Conservation (phyloP, 2,329 filamentous ascomycete genomes). For the Xylariaceae sp. region DNA sequence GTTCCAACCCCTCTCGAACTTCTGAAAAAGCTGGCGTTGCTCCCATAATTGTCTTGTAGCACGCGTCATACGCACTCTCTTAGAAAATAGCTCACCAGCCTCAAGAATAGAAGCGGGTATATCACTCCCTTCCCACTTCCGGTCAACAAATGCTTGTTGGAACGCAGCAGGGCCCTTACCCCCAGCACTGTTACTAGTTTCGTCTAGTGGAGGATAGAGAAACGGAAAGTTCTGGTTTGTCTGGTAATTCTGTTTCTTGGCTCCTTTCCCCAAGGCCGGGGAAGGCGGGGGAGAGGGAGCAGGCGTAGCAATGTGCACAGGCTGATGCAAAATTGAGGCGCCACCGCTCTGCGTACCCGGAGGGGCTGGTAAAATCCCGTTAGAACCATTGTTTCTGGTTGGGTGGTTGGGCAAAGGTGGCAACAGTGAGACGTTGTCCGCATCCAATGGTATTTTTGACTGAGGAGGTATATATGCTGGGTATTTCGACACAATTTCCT, state of each 20-base stretch:
- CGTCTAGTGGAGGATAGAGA: slow-evolving; percentile 89
- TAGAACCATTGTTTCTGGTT: slow-evolving; percentile 55
- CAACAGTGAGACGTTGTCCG: slow-evolving; percentile 85
- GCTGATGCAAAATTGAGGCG: slow-evolving; percentile 85
- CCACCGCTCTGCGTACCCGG: slow-evolving; percentile 54
- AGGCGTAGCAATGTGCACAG: slow-evolving; percentile 97
- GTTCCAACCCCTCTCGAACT: slow-evolving; percentile 87
- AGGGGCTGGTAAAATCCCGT: slow-evolving; percentile 57
- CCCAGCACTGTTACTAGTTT: slow-evolving; percentile 81
- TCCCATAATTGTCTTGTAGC: slow-evolving; percentile 93
- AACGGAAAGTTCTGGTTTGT: slow-evolving; percentile 99
- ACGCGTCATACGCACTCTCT: slow-evolving; percentile 83
- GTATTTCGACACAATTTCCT: slow-evolving; percentile 97
- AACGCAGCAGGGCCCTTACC: slow-evolving; percentile 80
- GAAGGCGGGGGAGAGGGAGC: slow-evolving; percentile 94
- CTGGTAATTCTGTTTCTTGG: slow-evolving; percentile 98
- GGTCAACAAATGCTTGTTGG: slow-evolving; percentile 74
- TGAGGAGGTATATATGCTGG: slow-evolving; percentile 90
- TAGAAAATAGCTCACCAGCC: slow-evolving; percentile 87
- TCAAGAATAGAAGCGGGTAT: slow-evolving; percentile 93
- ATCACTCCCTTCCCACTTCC: slow-evolving; percentile 89
- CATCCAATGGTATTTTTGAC: slow-evolving; percentile 76
- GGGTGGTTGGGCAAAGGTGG: slow-evolving; percentile 77
- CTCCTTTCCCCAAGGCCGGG: slow-evolving; percentile 79
- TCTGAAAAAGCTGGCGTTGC: slow-evolving; percentile 85